phyloP scores from a whole-genome alignment of 352 stramenopile genomes.

The Pythium rhizo-oryzae region DNA sequence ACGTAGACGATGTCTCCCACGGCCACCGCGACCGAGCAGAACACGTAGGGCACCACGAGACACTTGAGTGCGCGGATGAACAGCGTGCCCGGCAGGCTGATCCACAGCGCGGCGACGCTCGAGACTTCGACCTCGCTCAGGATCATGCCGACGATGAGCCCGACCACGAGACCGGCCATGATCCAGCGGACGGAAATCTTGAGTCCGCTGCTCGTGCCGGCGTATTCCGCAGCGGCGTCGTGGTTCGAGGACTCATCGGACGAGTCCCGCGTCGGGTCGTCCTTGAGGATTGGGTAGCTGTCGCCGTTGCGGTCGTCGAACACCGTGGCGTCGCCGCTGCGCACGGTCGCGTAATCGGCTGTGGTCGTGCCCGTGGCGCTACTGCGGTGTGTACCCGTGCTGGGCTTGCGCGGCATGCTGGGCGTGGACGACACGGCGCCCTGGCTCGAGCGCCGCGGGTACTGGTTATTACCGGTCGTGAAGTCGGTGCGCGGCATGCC shows the following conservation, averaged over 20 bases:
- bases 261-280: neutral
- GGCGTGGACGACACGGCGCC: neutral
- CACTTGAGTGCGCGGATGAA: slow-evolving; percentile 74
- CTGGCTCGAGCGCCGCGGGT: neutral
- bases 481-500: neutral
- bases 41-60: slow-evolving; percentile 76
- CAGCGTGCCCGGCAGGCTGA: slow-evolving; percentile 64
- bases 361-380: slow-evolving; percentile 37
- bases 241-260: neutral
- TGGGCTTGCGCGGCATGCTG: neutral
- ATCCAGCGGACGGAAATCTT: slow-evolving; percentile 53
- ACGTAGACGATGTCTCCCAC: slow-evolving; percentile 74
- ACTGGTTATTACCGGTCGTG: neutral
- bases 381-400: neutral
- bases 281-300: neutral
- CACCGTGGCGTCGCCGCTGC: neutral
- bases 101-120: slow-evolving; percentile 42
- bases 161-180: slow-evolving; percentile 47
- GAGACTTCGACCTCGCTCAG: slow-evolving; percentile 47
- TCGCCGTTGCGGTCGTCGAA: neutral
- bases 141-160: slow-evolving; percentile 55
- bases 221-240: neutral
- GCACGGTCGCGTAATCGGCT: neutral
- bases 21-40: slow-evolving; percentile 73
- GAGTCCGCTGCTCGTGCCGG: slow-evolving; percentile 36